These are phyloP conservation scores for Termitomyces sp. DNA, from an alignment of 768 basidiomycete species.

Conservation along the genomic window DNA sequence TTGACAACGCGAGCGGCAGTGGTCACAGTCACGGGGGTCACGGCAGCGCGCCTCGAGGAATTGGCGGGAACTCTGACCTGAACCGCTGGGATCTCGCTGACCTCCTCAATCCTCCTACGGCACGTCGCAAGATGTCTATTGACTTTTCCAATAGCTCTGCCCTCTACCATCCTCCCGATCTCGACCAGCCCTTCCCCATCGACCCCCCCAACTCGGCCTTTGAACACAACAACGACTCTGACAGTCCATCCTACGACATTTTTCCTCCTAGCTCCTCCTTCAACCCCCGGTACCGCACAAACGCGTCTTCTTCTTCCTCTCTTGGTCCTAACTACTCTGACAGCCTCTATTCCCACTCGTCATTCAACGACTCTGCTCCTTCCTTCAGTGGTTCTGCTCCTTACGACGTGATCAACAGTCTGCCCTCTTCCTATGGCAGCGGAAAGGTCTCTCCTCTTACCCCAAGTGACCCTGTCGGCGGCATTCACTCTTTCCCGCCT, in stretches of 20 bases:
- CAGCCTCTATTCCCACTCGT: conserved; percentile 50
- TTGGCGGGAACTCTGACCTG: conserved; percentile 27
- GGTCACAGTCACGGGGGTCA: conserved; percentile 22
- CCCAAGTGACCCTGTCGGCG: conserved; percentile 57
- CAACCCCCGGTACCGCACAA: conserved; percentile 61
- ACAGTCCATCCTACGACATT: conserved; percentile 60
- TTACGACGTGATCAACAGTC: conserved; percentile 62
- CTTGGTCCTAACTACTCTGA: conserved; percentile 56
- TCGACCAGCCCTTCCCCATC: conserved; percentile 48
- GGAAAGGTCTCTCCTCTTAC: conserved; percentile 77
- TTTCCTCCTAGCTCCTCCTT: conserved; percentile 48
- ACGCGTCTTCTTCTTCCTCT: conserved; percentile 70
- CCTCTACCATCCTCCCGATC: conserved; percentile 50
- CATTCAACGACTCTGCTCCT: conserved; percentile 57
- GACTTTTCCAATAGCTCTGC: conserved; percentile 41
- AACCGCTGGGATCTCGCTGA: conserved; percentile 38
- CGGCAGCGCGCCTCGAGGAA: conserved; percentile 28
- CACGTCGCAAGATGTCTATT: conserved; percentile 41
- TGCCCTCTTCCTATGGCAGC: conserved; percentile 61
- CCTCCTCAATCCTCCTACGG: conserved; percentile 36
- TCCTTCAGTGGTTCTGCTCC: conserved; percentile 52
- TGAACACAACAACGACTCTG: conserved; percentile 44
- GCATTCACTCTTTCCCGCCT: conserved; percentile 50
- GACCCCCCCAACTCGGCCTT: conserved; percentile 35
- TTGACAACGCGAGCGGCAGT: conserved; percentile 20